phyloP scores from a whole-genome alignment of 192 early-diverging fungal genomes.

The Radiomyces spectabilis region DNA sequence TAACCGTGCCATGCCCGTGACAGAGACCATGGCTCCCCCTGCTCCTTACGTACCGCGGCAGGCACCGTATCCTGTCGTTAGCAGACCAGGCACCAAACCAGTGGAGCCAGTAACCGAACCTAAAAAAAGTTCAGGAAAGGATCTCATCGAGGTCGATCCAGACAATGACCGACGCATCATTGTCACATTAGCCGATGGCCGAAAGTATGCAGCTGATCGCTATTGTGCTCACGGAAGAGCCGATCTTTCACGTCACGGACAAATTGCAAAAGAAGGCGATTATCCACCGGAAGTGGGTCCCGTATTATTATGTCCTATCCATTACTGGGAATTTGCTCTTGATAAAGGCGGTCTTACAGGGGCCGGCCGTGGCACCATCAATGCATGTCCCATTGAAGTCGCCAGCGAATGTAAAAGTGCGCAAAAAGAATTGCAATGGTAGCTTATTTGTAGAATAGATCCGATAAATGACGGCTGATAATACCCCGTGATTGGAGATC shows the following conservation, averaged over 20 bases:
- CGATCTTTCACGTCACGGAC: constrained; percentile 15
- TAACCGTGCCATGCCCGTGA: not conserved
- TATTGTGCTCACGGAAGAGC: constrained; percentile 33
- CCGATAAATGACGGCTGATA: too few relatives aligned
- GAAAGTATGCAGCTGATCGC: constrained; percentile 22
- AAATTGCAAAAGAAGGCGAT: constrained; percentile 14
- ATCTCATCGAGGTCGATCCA: constrained; percentile 17
- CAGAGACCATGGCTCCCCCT: not conserved
- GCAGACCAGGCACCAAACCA: too few relatives aligned
- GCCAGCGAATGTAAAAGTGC: not conserved
- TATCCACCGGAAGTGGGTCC: constrained; percentile 33
- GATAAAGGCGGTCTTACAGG: constrained; percentile 13
- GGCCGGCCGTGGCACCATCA: constrained; percentile 13
- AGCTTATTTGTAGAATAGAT: too few relatives aligned
- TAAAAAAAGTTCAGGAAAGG: not conserved
- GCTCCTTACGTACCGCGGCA: too few relatives aligned
- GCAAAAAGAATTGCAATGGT: not conserved
- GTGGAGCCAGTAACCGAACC: not conserved
- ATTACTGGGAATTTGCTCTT: constrained; percentile 34
- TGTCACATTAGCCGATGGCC: constrained; percentile 24
- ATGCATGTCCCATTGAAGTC: constrained; percentile 20
- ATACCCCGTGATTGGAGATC: too few relatives aligned
- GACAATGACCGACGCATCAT: constrained; percentile 21
- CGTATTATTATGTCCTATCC: constrained; percentile 21
- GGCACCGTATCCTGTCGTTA: too few relatives aligned